phyloP scores from a whole-genome alignment of 208 protist genomes.

The Wallacemonas rigidus region DNA sequence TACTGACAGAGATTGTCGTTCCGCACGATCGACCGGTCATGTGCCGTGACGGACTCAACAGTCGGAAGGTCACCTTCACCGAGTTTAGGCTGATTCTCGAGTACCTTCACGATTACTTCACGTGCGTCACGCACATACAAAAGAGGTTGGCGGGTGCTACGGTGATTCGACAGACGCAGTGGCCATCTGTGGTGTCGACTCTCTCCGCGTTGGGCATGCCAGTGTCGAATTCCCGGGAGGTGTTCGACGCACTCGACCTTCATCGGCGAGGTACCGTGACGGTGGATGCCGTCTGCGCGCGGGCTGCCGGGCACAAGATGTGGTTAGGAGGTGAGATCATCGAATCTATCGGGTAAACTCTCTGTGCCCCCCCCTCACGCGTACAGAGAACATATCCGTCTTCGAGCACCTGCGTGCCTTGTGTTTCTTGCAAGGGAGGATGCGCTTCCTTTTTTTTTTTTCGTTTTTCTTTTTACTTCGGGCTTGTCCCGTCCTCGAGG shows the following conservation, averaged over 20 bases:
- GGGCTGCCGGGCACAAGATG: constrained; percentile 4
- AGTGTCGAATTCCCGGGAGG: not conserved
- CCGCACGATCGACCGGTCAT: not conserved
- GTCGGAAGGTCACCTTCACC: not conserved
- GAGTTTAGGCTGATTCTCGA: constrained; percentile 7
- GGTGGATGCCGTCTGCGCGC: constrained; percentile 5
- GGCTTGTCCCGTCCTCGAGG: no score
- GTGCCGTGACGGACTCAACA: not conserved
- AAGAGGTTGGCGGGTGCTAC: not conserved
- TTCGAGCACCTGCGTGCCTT: not conserved
- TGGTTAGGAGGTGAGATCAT: not conserved
- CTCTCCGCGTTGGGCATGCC: not conserved
- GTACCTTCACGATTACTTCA: constrained; percentile 10
- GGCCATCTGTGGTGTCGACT: not conserved
- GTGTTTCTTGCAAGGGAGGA: not conserved
- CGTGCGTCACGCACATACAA: not conserved
- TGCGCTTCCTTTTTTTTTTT: constrained; percentile 1
- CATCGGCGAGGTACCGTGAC: not conserved
- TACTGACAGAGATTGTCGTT: not conserved
- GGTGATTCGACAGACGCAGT: not conserved
- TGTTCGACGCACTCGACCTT: not conserved
- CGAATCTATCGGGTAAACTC: not conserved
- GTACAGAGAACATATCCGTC: no score
- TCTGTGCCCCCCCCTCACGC: no score
- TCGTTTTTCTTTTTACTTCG: not conserved